Evolutionary conservation across 495 filamentous ascomycete genomes (phyloP), one percentile per base, ranked within the genome.

Genomic region (Lophium mytilinum): DNA sequence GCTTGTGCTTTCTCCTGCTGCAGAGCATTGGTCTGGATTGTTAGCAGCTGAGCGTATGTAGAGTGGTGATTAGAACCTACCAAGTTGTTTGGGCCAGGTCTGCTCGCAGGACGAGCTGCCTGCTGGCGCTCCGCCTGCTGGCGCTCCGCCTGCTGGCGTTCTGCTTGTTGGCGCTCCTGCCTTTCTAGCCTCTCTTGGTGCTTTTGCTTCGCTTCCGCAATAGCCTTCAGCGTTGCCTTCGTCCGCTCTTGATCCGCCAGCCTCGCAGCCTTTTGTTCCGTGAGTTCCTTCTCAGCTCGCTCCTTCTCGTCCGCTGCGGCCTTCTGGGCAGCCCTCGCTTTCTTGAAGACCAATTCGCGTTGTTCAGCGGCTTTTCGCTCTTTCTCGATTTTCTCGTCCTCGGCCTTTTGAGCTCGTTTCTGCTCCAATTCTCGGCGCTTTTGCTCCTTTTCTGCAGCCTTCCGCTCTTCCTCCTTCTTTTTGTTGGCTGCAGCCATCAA

Each of bases 401-500:
- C 82, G 50, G 77, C 75, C 46, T 74, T 72, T 6, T 78, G 79
- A 49, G 83, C 80, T 53, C 85, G 79, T 70, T 86, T 90, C 50
- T 87, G 84, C 62, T 93, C 89, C 21, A 84, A 68, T 61, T 92
- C 88, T 0, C 80, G 80, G 68, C 88, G 88, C 34, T 84, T 83
- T 24, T 94, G 87, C 30, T 83, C 84, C 84, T 48, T 65, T 85
- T 90, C n/a, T 84, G 83, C 60, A 15, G 81, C 80, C 43, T 86
- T 86, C 36, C 80, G 81, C 66, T 92, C 87, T 61, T 93, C 89
- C 64, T 85, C 81, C 62, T 92, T 87, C 61, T 83, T 88, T 69
- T 88, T 88, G 61, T 79, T 80, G 46, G 86, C 87, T n/a, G 83
- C 83, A 24, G 78, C 75, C 37, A 83, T 81, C 21, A 80, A 75